These are phyloP conservation scores for Pleurotus sapidus DNA, from an alignment of 768 basidiomycete genomes.

Conservation along the genomic window DNA sequence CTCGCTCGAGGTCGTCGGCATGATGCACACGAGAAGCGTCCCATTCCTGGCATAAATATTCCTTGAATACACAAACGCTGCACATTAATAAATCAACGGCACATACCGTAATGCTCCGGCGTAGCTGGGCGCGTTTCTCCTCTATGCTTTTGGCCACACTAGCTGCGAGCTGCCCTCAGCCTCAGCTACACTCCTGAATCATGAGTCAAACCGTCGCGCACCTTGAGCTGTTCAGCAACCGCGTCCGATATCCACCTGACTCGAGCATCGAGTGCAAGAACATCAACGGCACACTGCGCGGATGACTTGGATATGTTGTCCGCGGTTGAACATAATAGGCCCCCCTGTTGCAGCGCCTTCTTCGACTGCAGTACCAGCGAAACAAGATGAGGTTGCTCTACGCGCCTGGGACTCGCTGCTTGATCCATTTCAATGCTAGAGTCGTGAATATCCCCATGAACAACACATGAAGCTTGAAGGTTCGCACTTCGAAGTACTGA, in stretches of 20 bases:
- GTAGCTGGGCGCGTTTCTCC: constrained; percentile 60
- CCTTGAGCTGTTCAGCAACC: constrained; percentile 75
- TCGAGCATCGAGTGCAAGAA: constrained; percentile 77
- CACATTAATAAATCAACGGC: not conserved
- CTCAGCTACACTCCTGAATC: not conserved
- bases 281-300: constrained; percentile 63
- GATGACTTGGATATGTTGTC: constrained; percentile 63
- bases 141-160: constrained; percentile 74
- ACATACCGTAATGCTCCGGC: constrained; percentile 59
- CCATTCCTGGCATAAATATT: constrained; percentile 53
- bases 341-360: constrained; percentile 76
- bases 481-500: no score
- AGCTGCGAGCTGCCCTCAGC: constrained; percentile 55
- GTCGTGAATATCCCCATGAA: no score
- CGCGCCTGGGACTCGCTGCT: constrained; percentile 16
- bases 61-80: not conserved
- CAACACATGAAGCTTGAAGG: no score
- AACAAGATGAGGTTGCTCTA: constrained; percentile 61
- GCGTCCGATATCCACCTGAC: constrained; percentile 76
- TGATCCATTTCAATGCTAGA: no score
- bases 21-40: constrained; percentile 60
- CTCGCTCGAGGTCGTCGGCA: constrained; percentile 58
- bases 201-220: constrained; percentile 21
- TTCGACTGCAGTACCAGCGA: constrained; percentile 79
- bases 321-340: constrained; percentile 71